These are phyloP conservation scores for Cystobasidium pallidum DNA, from an alignment of 1,284 basidiomycete species.

Conservation along the genomic window DNA sequence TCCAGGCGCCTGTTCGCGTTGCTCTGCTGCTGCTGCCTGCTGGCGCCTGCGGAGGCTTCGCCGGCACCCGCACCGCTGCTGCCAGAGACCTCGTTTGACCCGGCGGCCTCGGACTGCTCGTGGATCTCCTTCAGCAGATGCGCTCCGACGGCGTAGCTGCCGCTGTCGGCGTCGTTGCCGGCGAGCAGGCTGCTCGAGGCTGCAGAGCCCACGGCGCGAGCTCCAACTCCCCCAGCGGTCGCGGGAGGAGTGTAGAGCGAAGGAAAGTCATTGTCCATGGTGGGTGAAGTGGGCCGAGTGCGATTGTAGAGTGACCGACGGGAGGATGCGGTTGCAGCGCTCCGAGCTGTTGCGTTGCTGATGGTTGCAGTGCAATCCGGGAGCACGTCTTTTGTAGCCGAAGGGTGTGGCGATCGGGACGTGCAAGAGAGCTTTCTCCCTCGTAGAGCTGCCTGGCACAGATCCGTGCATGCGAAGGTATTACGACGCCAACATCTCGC, in stretches of 20 bases:
- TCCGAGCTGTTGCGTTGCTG: background rate
- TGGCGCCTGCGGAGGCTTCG: background rate
- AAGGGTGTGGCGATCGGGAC: background rate
- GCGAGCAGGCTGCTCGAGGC: background rate
- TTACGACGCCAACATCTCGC: too few species aligned
- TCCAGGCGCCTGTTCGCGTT: constrained; percentile 34
- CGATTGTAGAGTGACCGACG: constrained; percentile 21
- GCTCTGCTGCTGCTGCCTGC: constrained; percentile 2
- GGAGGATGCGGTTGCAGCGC: constrained; percentile 2
- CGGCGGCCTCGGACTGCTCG: constrained; percentile 36
- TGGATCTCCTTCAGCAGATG: constrained; percentile 40
- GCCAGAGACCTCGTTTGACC: background rate
- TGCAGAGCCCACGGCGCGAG: constrained; percentile 8
- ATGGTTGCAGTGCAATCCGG: background rate
- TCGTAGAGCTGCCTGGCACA: too few species aligned
- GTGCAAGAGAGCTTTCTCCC: background rate
- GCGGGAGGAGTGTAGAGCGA: constrained; percentile 41
- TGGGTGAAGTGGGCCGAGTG: background rate
- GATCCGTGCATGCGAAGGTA: too few species aligned
- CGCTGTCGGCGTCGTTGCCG: background rate
- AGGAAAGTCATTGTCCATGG: constrained; percentile 43
- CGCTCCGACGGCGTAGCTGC: constrained; percentile 29
- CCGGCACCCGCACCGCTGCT: background rate
- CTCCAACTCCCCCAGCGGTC: background rate
- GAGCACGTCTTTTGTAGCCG: background rate